A percentile compares a stretch with the other conserved stretches of the same genome.
Conservation (phyloP, 163 green algal genomes). For the Prototheca stagnorum region DNA sequence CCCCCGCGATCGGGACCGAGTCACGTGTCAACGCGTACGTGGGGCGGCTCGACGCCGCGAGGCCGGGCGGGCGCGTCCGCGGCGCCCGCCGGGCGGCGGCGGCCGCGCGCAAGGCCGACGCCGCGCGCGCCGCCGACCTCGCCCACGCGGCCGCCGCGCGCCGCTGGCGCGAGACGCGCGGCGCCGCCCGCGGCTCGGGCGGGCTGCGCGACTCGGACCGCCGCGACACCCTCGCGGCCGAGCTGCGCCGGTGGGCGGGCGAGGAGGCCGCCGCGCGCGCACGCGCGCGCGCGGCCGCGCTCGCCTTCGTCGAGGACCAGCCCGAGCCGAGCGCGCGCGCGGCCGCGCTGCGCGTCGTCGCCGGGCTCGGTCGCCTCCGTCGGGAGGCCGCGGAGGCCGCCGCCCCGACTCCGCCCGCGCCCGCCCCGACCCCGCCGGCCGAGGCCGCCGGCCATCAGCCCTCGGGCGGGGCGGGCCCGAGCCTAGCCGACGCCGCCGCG, state of each 20-base stretch:
- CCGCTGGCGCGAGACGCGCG: not conserved
- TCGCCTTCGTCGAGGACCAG: not conserved
- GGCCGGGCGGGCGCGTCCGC: no score
- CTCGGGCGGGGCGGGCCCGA: no score
- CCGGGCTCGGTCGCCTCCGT: no score
- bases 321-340: not conserved
- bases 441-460: no score
- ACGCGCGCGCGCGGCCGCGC: not conserved
- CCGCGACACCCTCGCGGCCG: slow-evolving; percentile 5
- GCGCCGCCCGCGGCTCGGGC: not conserved
- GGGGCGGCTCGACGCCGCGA: no score
- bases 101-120: not conserved
- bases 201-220: slow-evolving; percentile 4
- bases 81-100: no score
- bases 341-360: not conserved
- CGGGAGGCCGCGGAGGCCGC: no score
- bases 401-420: no score
- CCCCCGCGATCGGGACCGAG: no score
- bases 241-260: slow-evolving; percentile 10
- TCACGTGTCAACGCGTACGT: no score
- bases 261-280: slow-evolving; percentile 3
- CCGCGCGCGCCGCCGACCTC: not conserved
- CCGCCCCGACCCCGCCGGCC: no score
- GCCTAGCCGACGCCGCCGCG: no score
- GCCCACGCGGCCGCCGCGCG: not conserved